phyloP scores from a whole-genome alignment of 352 stramenopile genomes.

The Pythium guiyangense region DNA sequence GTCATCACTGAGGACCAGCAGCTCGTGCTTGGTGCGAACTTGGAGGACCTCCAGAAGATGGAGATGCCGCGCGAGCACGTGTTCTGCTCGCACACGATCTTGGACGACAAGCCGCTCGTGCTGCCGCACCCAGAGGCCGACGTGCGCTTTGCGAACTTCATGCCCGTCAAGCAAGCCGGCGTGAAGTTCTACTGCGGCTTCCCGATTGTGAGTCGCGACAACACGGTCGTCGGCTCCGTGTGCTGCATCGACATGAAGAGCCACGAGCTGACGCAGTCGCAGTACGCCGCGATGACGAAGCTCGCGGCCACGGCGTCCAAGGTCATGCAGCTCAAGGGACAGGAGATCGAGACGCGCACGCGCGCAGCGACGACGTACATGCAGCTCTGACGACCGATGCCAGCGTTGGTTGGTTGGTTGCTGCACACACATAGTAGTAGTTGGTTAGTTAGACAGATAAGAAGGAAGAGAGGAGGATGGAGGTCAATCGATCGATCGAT shows the following conservation, averaged over 20 bases:
- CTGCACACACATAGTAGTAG: too few relatives aligned
- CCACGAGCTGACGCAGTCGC: conserved; percentile 42
- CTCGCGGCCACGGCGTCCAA: conserved; percentile 53
- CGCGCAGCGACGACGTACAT: not conserved
- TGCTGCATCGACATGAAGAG: conserved; percentile 55
- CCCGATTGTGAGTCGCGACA: conserved; percentile 39
- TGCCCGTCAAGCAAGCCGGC: conserved; percentile 28
- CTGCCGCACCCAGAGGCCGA: conserved; percentile 55
- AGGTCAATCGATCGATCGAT: too few relatives aligned
- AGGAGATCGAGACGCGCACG: conserved; percentile 9
- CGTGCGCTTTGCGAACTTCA: conserved; percentile 60
- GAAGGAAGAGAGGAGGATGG: not conserved
- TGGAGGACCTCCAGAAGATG: conserved; percentile 17
- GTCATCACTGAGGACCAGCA: conserved; percentile 48
- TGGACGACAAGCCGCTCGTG: conserved; percentile 56
- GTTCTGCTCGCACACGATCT: conserved; percentile 64
- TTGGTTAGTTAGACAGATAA: not conserved
- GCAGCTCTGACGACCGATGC: not conserved
- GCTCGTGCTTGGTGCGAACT: conserved; percentile 40
- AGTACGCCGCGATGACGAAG: conserved; percentile 52
- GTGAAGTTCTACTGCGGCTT: conserved; percentile 78
- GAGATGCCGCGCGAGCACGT: conserved; percentile 14
- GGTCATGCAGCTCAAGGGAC: conserved; percentile 26
- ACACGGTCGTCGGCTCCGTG: conserved; percentile 54
- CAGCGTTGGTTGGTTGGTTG: not conserved